Base-by-base conservation (phyloP, 768 basidiomycete species). In the Phlebiopsis flavidoalba region DNA sequence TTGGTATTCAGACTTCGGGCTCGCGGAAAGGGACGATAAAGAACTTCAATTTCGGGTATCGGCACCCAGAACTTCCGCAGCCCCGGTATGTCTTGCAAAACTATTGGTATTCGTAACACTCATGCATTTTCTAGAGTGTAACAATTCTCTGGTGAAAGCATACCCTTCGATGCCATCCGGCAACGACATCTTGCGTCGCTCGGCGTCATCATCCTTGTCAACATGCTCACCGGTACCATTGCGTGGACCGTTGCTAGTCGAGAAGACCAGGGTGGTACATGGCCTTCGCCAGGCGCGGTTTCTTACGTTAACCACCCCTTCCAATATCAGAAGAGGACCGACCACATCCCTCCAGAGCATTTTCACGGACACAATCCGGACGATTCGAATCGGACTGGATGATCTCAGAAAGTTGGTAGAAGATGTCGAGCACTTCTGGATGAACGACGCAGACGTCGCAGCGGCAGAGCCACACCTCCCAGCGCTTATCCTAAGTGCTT, bases 31-130 rank as follows among this genome's bases (percentile, higher is more conserved):
- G 73, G 53, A 71, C 73, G 60, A 71, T 69, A 17, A 63, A 80
- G 54, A 82, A 79, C 55, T 70, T 66, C 22, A 81, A 84, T 48
- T 80, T 82, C 63, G 78, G n/a, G 82, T 0, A 83, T 83, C 50
- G 88, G 89, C 1, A 87, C 82, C 59, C 74, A 3, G 19, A 50
- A 59, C 15, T 71, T 67, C 59, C 64, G 66, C 60, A 63, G 66
- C 49, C 68, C 69, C 15, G 65, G 68, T 69, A 62, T 50, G 65
- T 60, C 46, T n/a, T 24, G 8, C n/a, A 21, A 26, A 33, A 24
- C 50, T 26, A 2, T 22, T 5, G 17, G 36, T 24, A 48, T 45
- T 19, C 46, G 8, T 40, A 5, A 26, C 19, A 22, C 57, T 21
- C 4, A 40, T n/a, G 8, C 36, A 17, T 37, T 12, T 7, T 47